Conservation (phyloP, 1,284 basidiomycete species). For the Coriolopsis trogii region DNA sequence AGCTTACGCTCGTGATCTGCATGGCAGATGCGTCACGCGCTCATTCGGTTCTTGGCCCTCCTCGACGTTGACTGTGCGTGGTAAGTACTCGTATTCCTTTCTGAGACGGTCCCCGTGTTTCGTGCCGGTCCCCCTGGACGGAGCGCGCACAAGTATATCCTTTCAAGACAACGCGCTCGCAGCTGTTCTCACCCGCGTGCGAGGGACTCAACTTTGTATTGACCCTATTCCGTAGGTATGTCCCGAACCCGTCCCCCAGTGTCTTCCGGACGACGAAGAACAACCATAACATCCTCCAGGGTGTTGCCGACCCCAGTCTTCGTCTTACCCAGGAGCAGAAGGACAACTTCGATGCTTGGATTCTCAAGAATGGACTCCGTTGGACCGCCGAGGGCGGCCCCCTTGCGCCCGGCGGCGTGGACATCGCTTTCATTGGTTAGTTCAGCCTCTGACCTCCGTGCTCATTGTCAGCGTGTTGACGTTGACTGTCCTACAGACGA, state of each 20-base stretch:
- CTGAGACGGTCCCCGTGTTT: constrained; percentile 2
- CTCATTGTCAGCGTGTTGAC: too few species aligned
- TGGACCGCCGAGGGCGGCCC: constrained; percentile 85
- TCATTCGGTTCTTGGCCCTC: constrained; percentile 79
- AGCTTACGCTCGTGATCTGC: constrained; percentile 17
- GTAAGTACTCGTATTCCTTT: constrained; percentile 44
- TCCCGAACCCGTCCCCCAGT: constrained; percentile 82
- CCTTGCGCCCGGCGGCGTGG: constrained; percentile 76
- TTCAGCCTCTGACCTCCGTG: too few species aligned
- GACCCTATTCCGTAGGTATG: constrained; percentile 61
- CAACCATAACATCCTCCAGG: constrained; percentile 90
- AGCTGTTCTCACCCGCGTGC: background rate
- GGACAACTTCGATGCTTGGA: constrained; percentile 85
- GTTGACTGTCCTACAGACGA: constrained; percentile 62
- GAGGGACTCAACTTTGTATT: too few species aligned
- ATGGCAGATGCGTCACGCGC: constrained; percentile 82
- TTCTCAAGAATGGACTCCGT: constrained; percentile 77
- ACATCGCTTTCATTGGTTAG: constrained; percentile 81
- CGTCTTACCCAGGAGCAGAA: constrained; percentile 77
- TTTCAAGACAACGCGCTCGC: background rate
- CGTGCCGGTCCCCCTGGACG: constrained; percentile 15
- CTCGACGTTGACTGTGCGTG: constrained; percentile 83
- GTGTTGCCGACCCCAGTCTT: constrained; percentile 75
- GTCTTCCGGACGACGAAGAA: constrained; percentile 92
- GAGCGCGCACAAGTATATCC: constrained; percentile 1